Evolutionary conservation across 768 basidiomycete genomes (phyloP).

Genomic region (Auriscalpium vulgare): DNA sequence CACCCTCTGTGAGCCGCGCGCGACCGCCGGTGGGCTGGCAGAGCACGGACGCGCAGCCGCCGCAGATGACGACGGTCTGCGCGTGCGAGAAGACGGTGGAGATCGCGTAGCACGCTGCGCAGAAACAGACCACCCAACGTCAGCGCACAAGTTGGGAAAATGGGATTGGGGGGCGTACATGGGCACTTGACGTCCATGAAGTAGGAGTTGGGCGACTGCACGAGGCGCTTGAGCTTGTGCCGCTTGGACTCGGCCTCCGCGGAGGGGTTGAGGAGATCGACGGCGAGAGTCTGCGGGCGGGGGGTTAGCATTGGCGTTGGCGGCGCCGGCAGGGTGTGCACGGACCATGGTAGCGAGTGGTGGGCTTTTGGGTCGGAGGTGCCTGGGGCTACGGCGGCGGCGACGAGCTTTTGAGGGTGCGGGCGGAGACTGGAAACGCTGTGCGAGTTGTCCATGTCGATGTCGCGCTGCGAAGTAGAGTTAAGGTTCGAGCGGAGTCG

Average conservation of each 20-base stretch:
- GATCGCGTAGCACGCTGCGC: constrained; percentile 84
- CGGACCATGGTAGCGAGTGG: not conserved
- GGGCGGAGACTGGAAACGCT: not conserved
- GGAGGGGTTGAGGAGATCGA: constrained; percentile 97
- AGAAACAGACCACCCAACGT: not conserved
- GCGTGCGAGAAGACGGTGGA: constrained; percentile 99
- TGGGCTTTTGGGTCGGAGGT: not conserved
- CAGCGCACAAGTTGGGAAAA: not conserved
- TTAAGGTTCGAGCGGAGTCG: constrained; percentile 15
- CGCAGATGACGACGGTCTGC: constrained; percentile 93
- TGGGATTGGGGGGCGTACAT: constrained; percentile 42
- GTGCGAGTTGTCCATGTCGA: not conserved
- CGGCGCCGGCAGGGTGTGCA: not conserved
- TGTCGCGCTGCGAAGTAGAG: constrained; percentile 8
- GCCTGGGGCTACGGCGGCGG: not conserved
- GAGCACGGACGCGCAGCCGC: constrained; percentile 85
- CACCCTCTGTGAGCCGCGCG: constrained; percentile 96
- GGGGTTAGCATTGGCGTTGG: not conserved
- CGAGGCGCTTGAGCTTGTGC: constrained; percentile 99
- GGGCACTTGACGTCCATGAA: constrained; percentile 99
- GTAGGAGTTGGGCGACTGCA: constrained; percentile 97
- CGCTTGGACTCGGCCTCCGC: constrained; percentile 76
- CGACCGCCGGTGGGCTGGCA: constrained; percentile 99
- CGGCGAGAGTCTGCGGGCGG: constrained; percentile 71
- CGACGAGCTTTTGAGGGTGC: constrained; percentile 1